Conservation (phyloP, 75 land plant genomes). For the Sequoiadendron giganteum region DNA sequence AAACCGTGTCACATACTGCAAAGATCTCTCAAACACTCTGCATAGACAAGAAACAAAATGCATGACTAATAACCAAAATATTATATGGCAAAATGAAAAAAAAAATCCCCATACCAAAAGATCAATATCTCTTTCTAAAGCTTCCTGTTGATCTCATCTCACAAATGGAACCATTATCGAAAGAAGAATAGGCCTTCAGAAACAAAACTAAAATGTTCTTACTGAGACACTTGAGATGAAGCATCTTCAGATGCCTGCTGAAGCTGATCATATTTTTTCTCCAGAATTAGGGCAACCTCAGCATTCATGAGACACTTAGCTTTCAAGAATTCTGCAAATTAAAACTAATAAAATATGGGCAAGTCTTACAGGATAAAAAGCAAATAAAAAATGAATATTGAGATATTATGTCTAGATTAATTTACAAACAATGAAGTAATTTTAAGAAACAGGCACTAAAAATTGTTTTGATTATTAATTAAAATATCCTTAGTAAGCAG, state of each 20-base stretch:
- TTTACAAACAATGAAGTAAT: background rate
- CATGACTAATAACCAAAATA: background rate
- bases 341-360: background rate
- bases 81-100: background rate
- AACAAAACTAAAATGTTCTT: slow-evolving; percentile 20
- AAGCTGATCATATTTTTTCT: slow-evolving; percentile 76
- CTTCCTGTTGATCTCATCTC: background rate
- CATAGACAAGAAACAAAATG: slow-evolving; percentile 3
- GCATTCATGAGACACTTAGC: slow-evolving; percentile 91
- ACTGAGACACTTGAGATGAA: slow-evolving; percentile 83
- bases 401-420: background rate
- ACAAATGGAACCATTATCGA: background rate
- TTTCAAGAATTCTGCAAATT: slow-evolving; percentile 64
- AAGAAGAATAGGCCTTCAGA: background rate
- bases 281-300: slow-evolving; percentile 81
- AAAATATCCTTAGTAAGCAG: background rate
- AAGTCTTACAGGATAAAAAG: background rate
- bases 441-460: background rate
- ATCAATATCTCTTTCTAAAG: background rate
- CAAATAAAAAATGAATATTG: background rate
- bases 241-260: slow-evolving; percentile 81
- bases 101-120: background rate
- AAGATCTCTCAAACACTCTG: slow-evolving; percentile 95
- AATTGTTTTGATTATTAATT: background rate
- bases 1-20: slow-evolving; percentile 92